Evolutionary conservation across 345 rosid species (phyloP).

Genomic region (Schrenkiella parvula): DNA sequence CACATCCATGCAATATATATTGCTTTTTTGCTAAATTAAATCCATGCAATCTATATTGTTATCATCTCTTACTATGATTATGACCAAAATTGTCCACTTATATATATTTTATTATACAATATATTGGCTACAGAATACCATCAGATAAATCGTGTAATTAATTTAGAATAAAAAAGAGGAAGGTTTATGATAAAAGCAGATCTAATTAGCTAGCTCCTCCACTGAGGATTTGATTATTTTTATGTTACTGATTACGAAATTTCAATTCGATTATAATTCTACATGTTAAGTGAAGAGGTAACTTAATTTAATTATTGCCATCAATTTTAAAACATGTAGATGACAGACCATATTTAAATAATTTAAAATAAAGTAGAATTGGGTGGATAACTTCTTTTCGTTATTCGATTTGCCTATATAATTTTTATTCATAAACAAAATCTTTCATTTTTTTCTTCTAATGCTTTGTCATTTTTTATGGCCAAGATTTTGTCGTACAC

Average conservation of each 20-base stretch:
- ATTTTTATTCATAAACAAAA: not conserved
- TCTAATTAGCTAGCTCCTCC: not conserved
- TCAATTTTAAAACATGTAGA: not conserved
- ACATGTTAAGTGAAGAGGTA: not conserved
- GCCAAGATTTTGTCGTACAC: not conserved
- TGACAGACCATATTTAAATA: not conserved
- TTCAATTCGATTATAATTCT: not conserved
- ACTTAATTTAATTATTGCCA: not conserved
- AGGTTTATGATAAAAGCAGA: not conserved
- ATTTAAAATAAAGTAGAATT: not conserved
- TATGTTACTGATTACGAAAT: not conserved
- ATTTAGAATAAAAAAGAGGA: not conserved
- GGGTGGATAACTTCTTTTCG: not conserved
- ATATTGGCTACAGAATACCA: not conserved
- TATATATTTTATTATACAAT: not conserved
- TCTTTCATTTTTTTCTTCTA: not conserved
- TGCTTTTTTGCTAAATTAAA: not conserved
- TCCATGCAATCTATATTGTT: slow-evolving; percentile 15
- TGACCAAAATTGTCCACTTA: not conserved
- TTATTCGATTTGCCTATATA: not conserved
- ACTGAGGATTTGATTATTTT: not conserved
- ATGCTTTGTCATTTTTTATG: no score
- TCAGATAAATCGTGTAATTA: not conserved
- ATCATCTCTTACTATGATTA: not conserved
- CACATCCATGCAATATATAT: not conserved